Evolutionary conservation across 139 green algal species (phyloP), one percentile per base, ranked within the genome.

Genomic region (Protoeuglena noctilucae): DNA sequence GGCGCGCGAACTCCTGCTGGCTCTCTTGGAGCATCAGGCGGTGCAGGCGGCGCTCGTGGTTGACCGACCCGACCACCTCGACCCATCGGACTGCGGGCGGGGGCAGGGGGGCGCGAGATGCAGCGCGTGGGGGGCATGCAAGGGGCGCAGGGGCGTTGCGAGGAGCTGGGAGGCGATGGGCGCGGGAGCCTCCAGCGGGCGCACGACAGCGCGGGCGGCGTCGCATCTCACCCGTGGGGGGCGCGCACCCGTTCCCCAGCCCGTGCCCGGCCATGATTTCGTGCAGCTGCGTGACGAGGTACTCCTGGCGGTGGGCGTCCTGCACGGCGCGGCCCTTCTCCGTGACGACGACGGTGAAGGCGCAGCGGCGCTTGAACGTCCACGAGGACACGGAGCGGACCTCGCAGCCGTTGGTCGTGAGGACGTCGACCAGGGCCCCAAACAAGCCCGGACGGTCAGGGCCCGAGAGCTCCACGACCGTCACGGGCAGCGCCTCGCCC

Each of bases 41-140:
- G 68, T 96, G 88, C 64, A 96, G 73, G 0, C 83, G 69, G 4
- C 88, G 74, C 68, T 96, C 86, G 52, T 89, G 87, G 60, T 93
- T 83, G 1, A 91, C 70, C 41, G 81, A 65, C 17, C 82, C 81
- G 0, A 61, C 62, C 27, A 92, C 74, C 72, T 84, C 62, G 34
- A 12, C 34, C 9, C 34, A 43, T 7, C 34, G 34, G 9, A 43
- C 34, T 7, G 12, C 34, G 9, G 34, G 34, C 34, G 34, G 34
- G n/a, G n/a, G n/a, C n/a, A n/a, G n/a, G n/a, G n/a, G n/a, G n/a
- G n/a, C n/a, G n/a, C n/a, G n/a, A n/a, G n/a, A n/a, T n/a, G n/a
- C n/a, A n/a, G n/a, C n/a, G n/a, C n/a, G n/a, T n/a, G n/a, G n/a
- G n/a, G n/a, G n/a, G n/a, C n/a, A n/a, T n/a, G n/a, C n/a, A n/a